Evolutionary conservation across 257 asterid species (phyloP).

Genomic region (Capsicum chinense): DNA sequence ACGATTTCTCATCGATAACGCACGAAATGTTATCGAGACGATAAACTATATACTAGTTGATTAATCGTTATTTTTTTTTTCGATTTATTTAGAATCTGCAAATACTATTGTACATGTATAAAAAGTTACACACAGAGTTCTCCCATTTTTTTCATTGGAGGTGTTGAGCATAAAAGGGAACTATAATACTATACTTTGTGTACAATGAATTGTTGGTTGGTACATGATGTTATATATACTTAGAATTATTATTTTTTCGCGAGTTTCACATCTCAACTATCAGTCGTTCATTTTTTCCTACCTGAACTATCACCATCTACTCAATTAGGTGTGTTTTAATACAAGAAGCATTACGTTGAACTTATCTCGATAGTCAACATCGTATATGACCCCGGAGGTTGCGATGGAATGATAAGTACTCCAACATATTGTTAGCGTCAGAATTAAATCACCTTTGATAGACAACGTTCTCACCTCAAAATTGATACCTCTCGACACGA

Average conservation of each 20-base stretch:
- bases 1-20: slow-evolving; percentile 40
- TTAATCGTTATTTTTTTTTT: background rate
- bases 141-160: background rate
- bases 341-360: background rate
- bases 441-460: background rate
- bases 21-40: slow-evolving; percentile 39
- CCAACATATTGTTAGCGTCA: background rate
- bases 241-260: too few species aligned
- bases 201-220: background rate
- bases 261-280: too few species aligned
- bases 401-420: background rate
- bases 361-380: background rate
- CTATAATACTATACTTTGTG: background rate
- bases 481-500: accelerated
- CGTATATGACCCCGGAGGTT: background rate
- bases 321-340: background rate
- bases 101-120: background rate
- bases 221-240: background rate
- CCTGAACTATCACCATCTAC: too few species aligned
- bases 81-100: background rate
- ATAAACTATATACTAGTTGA: background rate
- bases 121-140: background rate
- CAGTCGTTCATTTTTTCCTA: too few species aligned
- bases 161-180: background rate
- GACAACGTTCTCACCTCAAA: accelerated